These are phyloP conservation scores for Fomitiporia mediterranea DNA, from an alignment of 1,284 basidiomycete genomes.

Conservation along the genomic window DNA sequence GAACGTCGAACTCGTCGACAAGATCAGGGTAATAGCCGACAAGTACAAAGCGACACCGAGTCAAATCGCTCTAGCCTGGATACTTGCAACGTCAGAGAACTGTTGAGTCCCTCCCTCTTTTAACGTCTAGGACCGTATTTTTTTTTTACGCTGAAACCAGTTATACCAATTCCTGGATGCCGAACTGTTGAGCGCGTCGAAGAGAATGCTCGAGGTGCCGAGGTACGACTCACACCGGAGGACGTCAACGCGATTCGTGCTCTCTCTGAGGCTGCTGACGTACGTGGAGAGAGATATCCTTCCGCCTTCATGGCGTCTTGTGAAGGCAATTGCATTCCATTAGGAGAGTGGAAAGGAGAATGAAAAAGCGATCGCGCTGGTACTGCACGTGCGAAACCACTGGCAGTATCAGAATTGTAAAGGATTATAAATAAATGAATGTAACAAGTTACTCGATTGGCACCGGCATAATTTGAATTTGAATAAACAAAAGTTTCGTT, in stretches of 20 bases:
- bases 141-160: constrained; percentile 11
- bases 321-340: constrained; percentile 17
- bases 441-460: too few relatives aligned
- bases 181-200: constrained; percentile 15
- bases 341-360: constrained; percentile 17
- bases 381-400: too few relatives aligned
- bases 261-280: constrained; percentile 15
- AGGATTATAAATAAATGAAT: too few relatives aligned
- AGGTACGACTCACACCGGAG: constrained; percentile 10
- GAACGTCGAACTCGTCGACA: constrained; percentile 35
- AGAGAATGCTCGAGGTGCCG: constrained; percentile 18
- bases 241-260: constrained; percentile 15
- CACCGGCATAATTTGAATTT: too few relatives aligned
- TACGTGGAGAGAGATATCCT: constrained; percentile 11
- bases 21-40: constrained; percentile 28
- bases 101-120: neutral
- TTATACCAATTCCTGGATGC: constrained; percentile 18
- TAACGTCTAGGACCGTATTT: neutral
- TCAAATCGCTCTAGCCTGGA: constrained; percentile 39
- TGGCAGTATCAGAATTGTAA: too few relatives aligned
- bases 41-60: constrained; percentile 30
- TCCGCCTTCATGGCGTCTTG: neutral
- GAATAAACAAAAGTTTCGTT: too few relatives aligned
- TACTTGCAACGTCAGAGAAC: constrained; percentile 23
- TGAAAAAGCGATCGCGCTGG: neutral